These are phyloP conservation scores for Scheffersomyces parashehatae DNA, from an alignment of 1,139 yeast genomes.

Conservation along the genomic window DNA sequence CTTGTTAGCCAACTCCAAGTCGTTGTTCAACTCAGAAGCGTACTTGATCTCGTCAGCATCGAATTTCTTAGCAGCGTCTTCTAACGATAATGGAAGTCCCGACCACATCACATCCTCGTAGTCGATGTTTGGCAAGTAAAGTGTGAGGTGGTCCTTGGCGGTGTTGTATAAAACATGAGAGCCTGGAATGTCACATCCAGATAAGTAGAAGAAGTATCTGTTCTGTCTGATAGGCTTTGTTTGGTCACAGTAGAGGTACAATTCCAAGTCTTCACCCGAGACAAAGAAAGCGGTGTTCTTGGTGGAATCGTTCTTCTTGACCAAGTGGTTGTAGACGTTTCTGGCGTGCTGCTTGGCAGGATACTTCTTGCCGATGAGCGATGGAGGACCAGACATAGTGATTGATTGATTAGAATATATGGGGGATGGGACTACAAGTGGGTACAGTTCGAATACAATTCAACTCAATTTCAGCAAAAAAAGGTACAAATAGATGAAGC, in stretches of 20 bases:
- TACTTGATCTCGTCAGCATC: conserved; percentile 84
- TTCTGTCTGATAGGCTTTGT: conserved; percentile 81
- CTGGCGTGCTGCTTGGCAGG: conserved; percentile 76
- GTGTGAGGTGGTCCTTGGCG: conserved; percentile 53
- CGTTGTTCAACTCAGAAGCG: conserved; percentile 44
- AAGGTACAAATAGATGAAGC: too few relatives aligned
- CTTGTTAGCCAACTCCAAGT: conserved; percentile 25
- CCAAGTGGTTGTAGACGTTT: conserved; percentile 49
- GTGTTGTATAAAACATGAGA: conserved; percentile 65
- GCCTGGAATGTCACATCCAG: conserved; percentile 86
- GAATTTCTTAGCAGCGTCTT: conserved; percentile 61
- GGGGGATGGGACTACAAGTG: not conserved
- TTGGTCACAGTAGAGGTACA: conserved; percentile 80
- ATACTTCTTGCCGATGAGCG: conserved; percentile 41
- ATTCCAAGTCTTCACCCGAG: conserved; percentile 64
- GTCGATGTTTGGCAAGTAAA: conserved; percentile 82
- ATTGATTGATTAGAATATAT: not conserved
- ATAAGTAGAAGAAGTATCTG: conserved; percentile 81
- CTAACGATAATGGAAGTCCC: conserved; percentile 75
- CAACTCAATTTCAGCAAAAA: too few relatives aligned
- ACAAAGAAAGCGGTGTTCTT: conserved; percentile 47
- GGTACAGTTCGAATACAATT: too few relatives aligned
- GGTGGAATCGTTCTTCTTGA: conserved; percentile 18
- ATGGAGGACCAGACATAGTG: conserved; percentile 12
- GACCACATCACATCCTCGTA: conserved; percentile 96